Base-by-base conservation (phyloP, 2,329 filamentous ascomycete species). In the Pseudogymnoascus sp. region DNA sequence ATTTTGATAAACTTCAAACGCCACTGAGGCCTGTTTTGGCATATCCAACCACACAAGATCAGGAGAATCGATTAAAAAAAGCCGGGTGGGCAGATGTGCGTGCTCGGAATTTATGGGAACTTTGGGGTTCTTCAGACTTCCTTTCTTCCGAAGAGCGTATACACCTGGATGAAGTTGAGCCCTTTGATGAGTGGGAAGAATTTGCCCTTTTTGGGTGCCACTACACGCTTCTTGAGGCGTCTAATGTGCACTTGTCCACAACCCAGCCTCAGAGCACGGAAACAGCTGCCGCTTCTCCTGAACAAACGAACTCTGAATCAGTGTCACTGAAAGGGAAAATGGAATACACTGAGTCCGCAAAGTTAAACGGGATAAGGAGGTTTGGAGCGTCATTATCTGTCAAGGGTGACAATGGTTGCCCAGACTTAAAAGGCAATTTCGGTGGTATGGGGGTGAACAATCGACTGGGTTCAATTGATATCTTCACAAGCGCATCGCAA, bases 161-260 rank as follows among this genome's bases (percentile, higher is more conserved):
- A 37, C 76, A 76, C 9, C 76, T 97, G 12, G 88, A 96, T 68
- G 71, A 77, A 0, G 75, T 92, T 14, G 93, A 97, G 71, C 86
- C 88, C 0, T 97, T 97, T 71, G 93, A 97, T 73, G 93, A 97
- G 75, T 96, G 91, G 91, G 93, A 97, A 74, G 93, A 97, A 70
- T 92, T 97, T 71, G 87, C 89, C 2, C 78, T 96, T 0, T 96
- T 96, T 73, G 86, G 84, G 1, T 86, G 87, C 35, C 93, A 97
- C 74, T 96, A 96, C 74, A 89, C 93, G 68, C 76, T 97, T 45
- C 79, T 96, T 7, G 79, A 85, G 60, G 90, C 91, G 12, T 81
- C 77, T 43, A 84, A 76, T 61, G 78, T 28, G 65, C 71, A 4
- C 69, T 74, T 33, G 5, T 4, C 69, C 31, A 62, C 61, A 6